These are phyloP conservation scores for Ganoderma lucidum DNA, from an alignment of 1,284 basidiomycete genomes.

Conservation along the genomic window DNA sequence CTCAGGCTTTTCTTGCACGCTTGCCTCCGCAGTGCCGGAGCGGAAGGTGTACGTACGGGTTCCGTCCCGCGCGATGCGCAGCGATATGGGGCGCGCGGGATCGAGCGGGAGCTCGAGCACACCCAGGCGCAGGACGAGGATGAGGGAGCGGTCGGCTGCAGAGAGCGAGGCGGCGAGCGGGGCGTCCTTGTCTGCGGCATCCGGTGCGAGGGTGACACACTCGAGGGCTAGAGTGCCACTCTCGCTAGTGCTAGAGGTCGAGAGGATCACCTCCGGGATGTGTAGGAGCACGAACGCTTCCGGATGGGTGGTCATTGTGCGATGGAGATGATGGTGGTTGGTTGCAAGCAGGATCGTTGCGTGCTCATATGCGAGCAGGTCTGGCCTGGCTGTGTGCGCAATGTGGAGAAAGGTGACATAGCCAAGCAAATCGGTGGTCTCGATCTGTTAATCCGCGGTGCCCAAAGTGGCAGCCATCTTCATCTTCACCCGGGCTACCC, in stretches of 20 bases:
- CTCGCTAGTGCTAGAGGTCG: conserved; percentile 42
- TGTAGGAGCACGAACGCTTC: conserved; percentile 65
- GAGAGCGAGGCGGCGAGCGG: conserved; percentile 35
- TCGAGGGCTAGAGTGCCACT: conserved; percentile 59
- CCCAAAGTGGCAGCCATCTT: neutral
- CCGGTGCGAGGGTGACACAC: conserved; percentile 57
- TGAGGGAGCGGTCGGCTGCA: conserved; percentile 55
- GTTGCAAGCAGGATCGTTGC: neutral
- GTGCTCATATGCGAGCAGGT: conserved; percentile 19
- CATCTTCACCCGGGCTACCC: neutral
- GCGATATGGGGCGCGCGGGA: conserved; percentile 51
- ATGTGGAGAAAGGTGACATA: neutral
- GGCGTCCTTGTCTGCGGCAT: conserved; percentile 32
- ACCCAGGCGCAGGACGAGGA: conserved; percentile 68
- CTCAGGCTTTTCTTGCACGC: conserved; percentile 33
- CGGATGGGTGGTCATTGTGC: conserved; percentile 27
- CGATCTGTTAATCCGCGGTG: conserved; percentile 4
- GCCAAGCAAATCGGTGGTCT: conserved; percentile 1
- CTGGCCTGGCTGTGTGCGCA: neutral
- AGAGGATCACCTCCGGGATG: conserved; percentile 55
- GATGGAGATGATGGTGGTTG: neutral
- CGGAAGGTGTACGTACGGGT: conserved; percentile 51
- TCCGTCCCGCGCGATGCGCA: conserved; percentile 45
- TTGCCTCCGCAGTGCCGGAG: conserved; percentile 21
- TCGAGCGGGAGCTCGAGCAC: conserved; percentile 68